Percentiles rank a stretch among this genome's conserved stretches.
These are phyloP conservation scores for Malbranchea zuffiana DNA, from an alignment of 2,329 filamentous ascomycete genomes.

Conservation along the genomic window DNA sequence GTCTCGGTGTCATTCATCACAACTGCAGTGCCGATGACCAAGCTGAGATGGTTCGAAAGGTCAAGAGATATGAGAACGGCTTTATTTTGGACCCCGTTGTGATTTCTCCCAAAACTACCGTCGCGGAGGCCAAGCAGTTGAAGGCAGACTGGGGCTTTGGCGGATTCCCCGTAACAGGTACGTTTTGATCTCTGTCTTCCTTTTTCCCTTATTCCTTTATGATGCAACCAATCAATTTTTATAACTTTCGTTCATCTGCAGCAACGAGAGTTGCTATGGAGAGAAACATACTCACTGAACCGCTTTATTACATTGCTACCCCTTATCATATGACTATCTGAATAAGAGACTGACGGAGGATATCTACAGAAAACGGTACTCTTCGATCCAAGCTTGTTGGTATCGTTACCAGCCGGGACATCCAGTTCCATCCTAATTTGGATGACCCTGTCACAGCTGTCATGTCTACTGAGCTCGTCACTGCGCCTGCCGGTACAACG, in stretches of 20 bases:
- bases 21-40: slow-evolving; percentile 97
- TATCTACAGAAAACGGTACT: slow-evolving; percentile 65
- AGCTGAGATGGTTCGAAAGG: slow-evolving; percentile 97
- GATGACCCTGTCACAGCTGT: slow-evolving; percentile 67
- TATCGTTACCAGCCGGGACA: slow-evolving; percentile 95
- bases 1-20: slow-evolving; percentile 83
- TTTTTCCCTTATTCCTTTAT: slow-evolving; percentile 40
- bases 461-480: slow-evolving; percentile 93
- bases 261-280: slow-evolving; percentile 76
- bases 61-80: slow-evolving; percentile 98
- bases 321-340: background rate
- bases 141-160: slow-evolving; percentile 99
- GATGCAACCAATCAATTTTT: slow-evolving; percentile 56
- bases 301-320: too few species aligned
- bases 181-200: slow-evolving; percentile 15
- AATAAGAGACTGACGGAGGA: too few species aligned
- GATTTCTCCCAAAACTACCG: slow-evolving; percentile 74
- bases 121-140: slow-evolving; percentile 78
- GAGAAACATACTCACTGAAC: too few species aligned
- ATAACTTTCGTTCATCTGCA: slow-evolving; percentile 99
- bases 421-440: slow-evolving; percentile 81
- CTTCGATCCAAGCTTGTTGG: slow-evolving; percentile 92
- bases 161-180: slow-evolving; percentile 92
- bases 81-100: slow-evolving; percentile 96
- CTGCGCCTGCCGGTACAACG: slow-evolving; percentile 70